Evolutionary conservation across 2,329 filamentous ascomycete genomes (phyloP), one percentile per base, ranked within the genome.

Genomic region (Pezicula radicicola): DNA sequence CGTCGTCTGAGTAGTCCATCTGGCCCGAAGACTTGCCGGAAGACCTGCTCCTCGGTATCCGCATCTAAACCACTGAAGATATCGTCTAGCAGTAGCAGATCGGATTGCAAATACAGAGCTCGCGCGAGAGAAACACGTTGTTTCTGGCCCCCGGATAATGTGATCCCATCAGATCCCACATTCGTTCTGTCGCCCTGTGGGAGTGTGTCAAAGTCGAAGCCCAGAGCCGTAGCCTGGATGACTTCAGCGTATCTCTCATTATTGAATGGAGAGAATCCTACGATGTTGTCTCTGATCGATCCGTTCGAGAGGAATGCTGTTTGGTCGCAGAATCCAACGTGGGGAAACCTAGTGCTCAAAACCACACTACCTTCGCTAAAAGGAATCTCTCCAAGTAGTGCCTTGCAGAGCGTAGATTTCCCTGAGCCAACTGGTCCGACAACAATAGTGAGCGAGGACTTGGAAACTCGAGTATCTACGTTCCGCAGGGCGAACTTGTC

Each of bases 271-370:
- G 56, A 56, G 19, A 55, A 55, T 0, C 68, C 71, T 0, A 70
- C 51, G 6, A 77, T 72, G 35, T 71, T 72, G 0, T 71, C 58
- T 9, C 62, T 62, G 25, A 75, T 61, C 0, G 68, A 68, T 2
- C 60, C 64, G 49, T 76, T 76, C 2, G 64, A 64, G 3, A 76
- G 65, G 69, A 73, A 77, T 1, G 73, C 68, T 1, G 60, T 63
- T 52, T 77, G 75, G 45, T 71, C 68, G 48, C 73, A 75, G 52
- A 73, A 76, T 2, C 68, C 72, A 12, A 71, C 33, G 9, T 48
- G 48, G 15, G 52, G 52, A 35, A 49, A 49, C 21, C 52, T 56
- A 12, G 44, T 58, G 25, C 50, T 52, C 19, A 54, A 49, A 13
- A 46, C 35, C 7, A 64, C 56, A 51, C 35, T 57, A 10, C 66